A percentile compares a stretch with the other conserved stretches of the same genome.
These are phyloP conservation scores for Rhytidhysteron rufulum DNA, from an alignment of 2,329 filamentous ascomycete genomes.

Conservation along the genomic window DNA sequence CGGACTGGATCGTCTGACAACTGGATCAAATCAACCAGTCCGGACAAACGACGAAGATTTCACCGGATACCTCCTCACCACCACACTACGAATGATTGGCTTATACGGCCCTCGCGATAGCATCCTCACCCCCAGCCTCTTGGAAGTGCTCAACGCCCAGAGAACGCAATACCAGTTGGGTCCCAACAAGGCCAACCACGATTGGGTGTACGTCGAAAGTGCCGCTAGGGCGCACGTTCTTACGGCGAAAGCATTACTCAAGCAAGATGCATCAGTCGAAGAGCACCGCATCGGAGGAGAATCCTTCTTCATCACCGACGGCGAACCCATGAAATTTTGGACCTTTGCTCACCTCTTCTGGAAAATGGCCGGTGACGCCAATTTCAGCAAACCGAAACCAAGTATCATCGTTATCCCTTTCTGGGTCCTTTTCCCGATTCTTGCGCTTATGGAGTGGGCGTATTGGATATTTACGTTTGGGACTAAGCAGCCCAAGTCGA, in stretches of 20 bases:
- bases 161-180: slow-evolving; percentile 11
- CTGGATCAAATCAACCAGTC: not conserved
- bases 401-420: slow-evolving; percentile 1
- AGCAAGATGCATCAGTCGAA: not conserved
- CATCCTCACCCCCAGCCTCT: not conserved
- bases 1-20: not conserved
- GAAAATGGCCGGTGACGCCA: slow-evolving; percentile 7
- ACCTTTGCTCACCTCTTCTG: slow-evolving; percentile 8
- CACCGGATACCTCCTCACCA: not conserved
- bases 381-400: not conserved
- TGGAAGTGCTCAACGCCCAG: slow-evolving; percentile 1
- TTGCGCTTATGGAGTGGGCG: slow-evolving; percentile 1
- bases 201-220: slow-evolving; percentile 10
- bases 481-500: not conserved
- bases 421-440: not conserved
- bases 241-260: slow-evolving; percentile 10
- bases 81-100: not conserved
- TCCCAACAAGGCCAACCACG: slow-evolving; percentile 8
- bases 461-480: slow-evolving; percentile 5
- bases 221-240: slow-evolving; percentile 10
- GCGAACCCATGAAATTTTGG: slow-evolving; percentile 9
- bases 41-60: not conserved
- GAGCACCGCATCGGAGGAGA: slow-evolving; percentile 9
- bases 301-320: slow-evolving; percentile 14
- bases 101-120: slow-evolving; percentile 1